Percentiles rank a stretch among this genome's conserved stretches.
phyloP scores from a whole-genome alignment of 148 eudicot genomes.

The Fagopyrum esculentum region DNA sequence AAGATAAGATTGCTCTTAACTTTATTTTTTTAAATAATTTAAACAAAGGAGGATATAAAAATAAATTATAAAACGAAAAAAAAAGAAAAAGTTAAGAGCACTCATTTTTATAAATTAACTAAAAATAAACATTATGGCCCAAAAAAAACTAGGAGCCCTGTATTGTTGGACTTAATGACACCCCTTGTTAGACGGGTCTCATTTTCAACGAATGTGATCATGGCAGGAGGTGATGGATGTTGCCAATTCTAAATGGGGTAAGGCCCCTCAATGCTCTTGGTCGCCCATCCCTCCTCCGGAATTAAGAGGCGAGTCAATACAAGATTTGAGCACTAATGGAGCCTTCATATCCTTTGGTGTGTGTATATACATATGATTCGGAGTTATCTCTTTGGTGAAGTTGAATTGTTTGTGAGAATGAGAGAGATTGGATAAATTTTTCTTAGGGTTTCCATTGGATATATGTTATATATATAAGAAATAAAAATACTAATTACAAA shows the following conservation, averaged over 20 bases:
- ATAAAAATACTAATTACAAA: too few relatives aligned
- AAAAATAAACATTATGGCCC: too few relatives aligned
- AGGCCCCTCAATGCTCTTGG: slow-evolving; percentile 90
- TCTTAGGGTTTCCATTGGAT: too few relatives aligned
- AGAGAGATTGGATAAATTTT: too few relatives aligned
- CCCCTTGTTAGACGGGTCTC: too few relatives aligned
- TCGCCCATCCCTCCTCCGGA: slow-evolving; percentile 84
- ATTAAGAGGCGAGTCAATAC: slow-evolving; percentile 53
- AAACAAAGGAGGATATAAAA: too few relatives aligned
- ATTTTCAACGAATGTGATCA: not conserved
- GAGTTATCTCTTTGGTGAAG: too few relatives aligned
- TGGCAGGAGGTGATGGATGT: slow-evolving; percentile 11
- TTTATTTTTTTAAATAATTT: not conserved
- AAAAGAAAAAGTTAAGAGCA: slow-evolving; percentile 36
- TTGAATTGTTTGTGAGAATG: too few relatives aligned
- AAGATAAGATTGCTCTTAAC: slow-evolving; percentile 46
- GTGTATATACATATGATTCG: too few relatives aligned
- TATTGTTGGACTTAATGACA: too few relatives aligned
- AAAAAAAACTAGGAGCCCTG: not conserved
- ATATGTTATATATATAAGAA: too few relatives aligned
- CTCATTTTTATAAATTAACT: too few relatives aligned
- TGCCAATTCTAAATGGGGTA: slow-evolving; percentile 64
- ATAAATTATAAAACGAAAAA: slow-evolving; percentile 1
- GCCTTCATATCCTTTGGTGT: slow-evolving; percentile 91
- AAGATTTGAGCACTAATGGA: slow-evolving; percentile 74